These are phyloP conservation scores for Phytophthora pinifolia DNA, from an alignment of 352 stramenopile species.

Conservation along the genomic window DNA sequence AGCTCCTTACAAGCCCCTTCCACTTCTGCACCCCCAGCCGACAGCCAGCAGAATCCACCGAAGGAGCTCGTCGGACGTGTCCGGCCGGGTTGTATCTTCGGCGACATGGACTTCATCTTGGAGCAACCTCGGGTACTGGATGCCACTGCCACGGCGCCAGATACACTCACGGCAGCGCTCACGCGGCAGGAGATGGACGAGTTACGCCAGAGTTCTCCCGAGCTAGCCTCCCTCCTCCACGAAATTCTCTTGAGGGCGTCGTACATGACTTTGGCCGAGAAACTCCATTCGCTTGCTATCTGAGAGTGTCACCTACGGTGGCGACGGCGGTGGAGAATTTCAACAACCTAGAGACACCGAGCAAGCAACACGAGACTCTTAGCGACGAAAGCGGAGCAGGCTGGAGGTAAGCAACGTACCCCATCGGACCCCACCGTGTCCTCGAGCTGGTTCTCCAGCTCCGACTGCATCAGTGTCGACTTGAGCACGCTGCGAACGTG, in stretches of 20 bases:
- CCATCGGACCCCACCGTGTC: constrained; percentile 54
- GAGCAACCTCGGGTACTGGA: constrained; percentile 48
- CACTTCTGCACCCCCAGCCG: neutral
- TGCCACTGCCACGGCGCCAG: constrained; percentile 35
- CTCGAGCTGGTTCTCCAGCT: constrained; percentile 49
- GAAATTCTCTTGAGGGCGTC: constrained; percentile 58
- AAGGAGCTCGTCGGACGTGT: constrained; percentile 55
- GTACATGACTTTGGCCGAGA: constrained; percentile 57
- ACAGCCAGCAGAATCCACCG: constrained; percentile 5
- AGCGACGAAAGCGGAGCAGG: constrained; percentile 2
- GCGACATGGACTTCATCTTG: constrained; percentile 69
- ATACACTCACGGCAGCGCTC: constrained; percentile 46
- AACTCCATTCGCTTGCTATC: constrained; percentile 26
- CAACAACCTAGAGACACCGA: constrained; percentile 36
- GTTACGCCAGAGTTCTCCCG: constrained; percentile 28
- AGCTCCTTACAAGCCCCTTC: constrained; percentile 1
- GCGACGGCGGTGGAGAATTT: constrained; percentile 62
- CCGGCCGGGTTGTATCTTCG: constrained; percentile 57
- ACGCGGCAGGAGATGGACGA: constrained; percentile 32
- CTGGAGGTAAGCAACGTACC: constrained; percentile 28
- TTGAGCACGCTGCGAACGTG: constrained; percentile 66
- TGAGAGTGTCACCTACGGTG: constrained; percentile 26
- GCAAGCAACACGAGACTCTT: neutral
- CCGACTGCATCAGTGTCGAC: constrained; percentile 40
- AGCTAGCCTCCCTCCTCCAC: constrained; percentile 50